A percentile compares a stretch with the other conserved stretches of the same genome.
These are phyloP conservation scores for Nicotiana benthamiana DNA, from an alignment of 257 asterid species.

Conservation along the genomic window DNA sequence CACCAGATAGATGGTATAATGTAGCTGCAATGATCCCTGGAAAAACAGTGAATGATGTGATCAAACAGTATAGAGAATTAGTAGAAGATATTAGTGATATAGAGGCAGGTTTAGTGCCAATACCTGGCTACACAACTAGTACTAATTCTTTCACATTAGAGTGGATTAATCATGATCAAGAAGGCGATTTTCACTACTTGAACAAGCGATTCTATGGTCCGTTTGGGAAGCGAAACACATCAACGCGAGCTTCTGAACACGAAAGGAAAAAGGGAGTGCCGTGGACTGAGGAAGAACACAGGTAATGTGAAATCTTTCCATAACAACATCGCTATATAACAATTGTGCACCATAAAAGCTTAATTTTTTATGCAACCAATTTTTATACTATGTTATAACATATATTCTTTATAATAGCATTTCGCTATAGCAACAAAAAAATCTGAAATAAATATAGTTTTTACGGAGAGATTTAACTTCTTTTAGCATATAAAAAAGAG, in stretches of 20 bases:
- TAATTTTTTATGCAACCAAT: too few species aligned
- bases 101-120: slow-evolving; percentile 68
- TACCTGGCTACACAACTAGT: slow-evolving; percentile 40
- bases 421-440: too few species aligned
- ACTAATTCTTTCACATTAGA: slow-evolving; percentile 45
- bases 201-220: slow-evolving; percentile 27
- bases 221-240: slow-evolving; percentile 34
- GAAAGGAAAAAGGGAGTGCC: slow-evolving; percentile 90
- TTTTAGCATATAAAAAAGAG: too few species aligned
- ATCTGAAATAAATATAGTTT: too few species aligned
- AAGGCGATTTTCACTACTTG: slow-evolving; percentile 18
- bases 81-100: slow-evolving; percentile 62
- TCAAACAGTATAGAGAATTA: slow-evolving; percentile 57
- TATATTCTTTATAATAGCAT: too few species aligned
- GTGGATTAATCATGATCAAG: slow-evolving; percentile 34
- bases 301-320: not conserved
- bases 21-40: slow-evolving; percentile 82
- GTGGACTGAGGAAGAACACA: slow-evolving; percentile 97
- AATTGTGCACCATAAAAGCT: too few species aligned
- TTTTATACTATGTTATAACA: too few species aligned
- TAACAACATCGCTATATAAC: too few species aligned
- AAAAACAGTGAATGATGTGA: slow-evolving; percentile 57
- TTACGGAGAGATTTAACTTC: not conserved
- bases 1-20: slow-evolving; percentile 84
- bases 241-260: slow-evolving; percentile 41